A percentile compares a stretch with the other conserved stretches of the same genome.
Evolutionary conservation across 179 eudicot species (phyloP).

Genomic region (Heliamphora pulchella): DNA sequence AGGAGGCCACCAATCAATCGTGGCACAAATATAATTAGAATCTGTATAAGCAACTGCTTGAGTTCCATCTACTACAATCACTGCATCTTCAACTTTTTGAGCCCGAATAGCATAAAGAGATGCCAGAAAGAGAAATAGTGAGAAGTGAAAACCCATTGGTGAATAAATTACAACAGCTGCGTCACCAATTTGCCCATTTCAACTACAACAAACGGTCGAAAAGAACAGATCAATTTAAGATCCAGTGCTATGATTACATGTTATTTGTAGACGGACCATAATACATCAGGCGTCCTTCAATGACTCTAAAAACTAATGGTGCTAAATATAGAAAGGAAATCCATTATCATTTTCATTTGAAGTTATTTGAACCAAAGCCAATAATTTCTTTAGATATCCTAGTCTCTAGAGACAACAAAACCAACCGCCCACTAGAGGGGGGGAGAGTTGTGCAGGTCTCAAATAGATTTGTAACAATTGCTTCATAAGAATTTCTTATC

Average conservation of each 20-base stretch:
- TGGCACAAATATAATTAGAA: constrained; percentile 74
- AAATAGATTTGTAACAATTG: not conserved
- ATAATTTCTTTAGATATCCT: too few species aligned
- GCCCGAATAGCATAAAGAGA: constrained; percentile 46
- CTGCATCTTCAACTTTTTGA: constrained; percentile 37
- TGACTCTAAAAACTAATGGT: not conserved
- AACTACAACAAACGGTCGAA: constrained; percentile 12
- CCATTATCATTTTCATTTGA: not conserved
- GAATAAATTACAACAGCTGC: constrained; percentile 16
- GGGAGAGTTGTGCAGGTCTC: not conserved
- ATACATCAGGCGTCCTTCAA: not conserved
- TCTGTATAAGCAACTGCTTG: constrained; percentile 54
- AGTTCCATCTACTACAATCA: constrained; percentile 53
- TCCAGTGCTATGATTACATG: not conserved
- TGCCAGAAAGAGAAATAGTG: constrained; percentile 38
- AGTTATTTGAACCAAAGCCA: too few species aligned
- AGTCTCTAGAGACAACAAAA: too few species aligned
- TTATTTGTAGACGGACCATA: not conserved
- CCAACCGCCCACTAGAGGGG: too few species aligned
- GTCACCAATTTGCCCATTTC: not conserved
- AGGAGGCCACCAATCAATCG: constrained; percentile 97
- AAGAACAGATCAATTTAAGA: not conserved
- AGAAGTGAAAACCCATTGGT: constrained; percentile 43
- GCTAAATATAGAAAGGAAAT: not conserved
- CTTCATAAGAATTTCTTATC: not conserved